A percentile compares a stretch with the other conserved stretches of the same genome.
Evolutionary conservation across 345 rosid species (phyloP).

Genomic region (Cardamine resedifolia): DNA sequence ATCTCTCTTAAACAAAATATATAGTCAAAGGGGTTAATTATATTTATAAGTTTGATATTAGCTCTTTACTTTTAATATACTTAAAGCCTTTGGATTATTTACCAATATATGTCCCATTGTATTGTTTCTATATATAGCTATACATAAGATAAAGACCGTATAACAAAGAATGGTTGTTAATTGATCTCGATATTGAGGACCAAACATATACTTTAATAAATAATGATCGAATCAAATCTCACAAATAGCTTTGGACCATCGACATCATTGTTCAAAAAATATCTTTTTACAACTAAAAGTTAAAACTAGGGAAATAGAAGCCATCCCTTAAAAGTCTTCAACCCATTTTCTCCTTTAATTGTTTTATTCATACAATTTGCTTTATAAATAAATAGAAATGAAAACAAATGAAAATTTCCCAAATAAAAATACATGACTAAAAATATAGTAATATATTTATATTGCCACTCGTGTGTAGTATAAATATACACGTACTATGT

Average conservation of each 20-base stretch:
- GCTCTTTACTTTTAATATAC: not conserved
- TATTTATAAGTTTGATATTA: not conserved
- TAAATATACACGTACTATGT: constrained; percentile 32
- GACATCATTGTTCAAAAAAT: constrained; percentile 17
- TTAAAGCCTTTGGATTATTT: not conserved
- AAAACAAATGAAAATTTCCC: not conserved
- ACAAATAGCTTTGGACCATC: constrained; percentile 25
- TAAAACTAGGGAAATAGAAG: constrained; percentile 10
- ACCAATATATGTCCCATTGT: not conserved
- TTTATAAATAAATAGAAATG: not conserved
- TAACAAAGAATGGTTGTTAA: constrained; percentile 36
- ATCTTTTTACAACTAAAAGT: constrained; percentile 11
- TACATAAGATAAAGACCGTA: constrained; percentile 27
- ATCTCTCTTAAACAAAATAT: not conserved
- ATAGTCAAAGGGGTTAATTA: not conserved
- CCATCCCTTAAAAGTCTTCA: constrained; percentile 26
- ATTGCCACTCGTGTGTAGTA: constrained; percentile 18
- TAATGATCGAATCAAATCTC: constrained; percentile 23
- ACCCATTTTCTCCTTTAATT: constrained; percentile 6
- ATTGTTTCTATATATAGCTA: constrained; percentile 11
- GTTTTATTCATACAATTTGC: not conserved
- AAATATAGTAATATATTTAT: not conserved
- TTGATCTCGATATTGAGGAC: constrained; percentile 13
- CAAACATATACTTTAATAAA: constrained; percentile 18
- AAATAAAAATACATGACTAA: not conserved